Conservation (phyloP, 2,329 filamentous ascomycete genomes). For the Calonectria crousiana region DNA sequence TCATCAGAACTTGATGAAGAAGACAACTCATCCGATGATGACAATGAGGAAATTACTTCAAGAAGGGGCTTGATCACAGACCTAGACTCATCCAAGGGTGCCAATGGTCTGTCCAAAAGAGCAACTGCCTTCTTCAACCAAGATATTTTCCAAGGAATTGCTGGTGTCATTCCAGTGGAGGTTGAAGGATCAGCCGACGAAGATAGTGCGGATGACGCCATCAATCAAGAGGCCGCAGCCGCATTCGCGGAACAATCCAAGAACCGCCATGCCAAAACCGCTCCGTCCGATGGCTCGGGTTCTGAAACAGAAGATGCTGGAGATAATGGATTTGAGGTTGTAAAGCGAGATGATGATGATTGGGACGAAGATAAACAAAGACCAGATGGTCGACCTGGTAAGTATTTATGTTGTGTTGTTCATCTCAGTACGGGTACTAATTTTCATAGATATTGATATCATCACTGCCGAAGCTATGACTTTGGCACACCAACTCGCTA, state of each 20-base stretch:
- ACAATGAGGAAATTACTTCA: constrained; percentile 43
- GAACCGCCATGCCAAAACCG: constrained; percentile 40
- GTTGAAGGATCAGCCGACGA: constrained; percentile 38
- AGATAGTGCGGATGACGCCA: constrained; percentile 45
- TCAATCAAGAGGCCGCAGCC: constrained; percentile 49
- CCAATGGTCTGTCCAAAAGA: constrained; percentile 54
- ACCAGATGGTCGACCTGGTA: constrained; percentile 73
- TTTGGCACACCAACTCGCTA: constrained; percentile 90
- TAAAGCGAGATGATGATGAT: constrained; percentile 64
- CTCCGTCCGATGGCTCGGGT: constrained; percentile 39
- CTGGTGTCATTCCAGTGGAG: constrained; percentile 70
- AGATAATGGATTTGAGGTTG: constrained; percentile 69
- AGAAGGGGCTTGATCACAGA: constrained; percentile 50
- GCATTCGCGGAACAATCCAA: constrained; percentile 42
- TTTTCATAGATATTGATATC: constrained; percentile 83
- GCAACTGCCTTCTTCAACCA: constrained; percentile 93
- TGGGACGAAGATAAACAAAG: constrained; percentile 77
- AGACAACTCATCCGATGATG: constrained; percentile 53
- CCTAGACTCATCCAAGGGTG: constrained; percentile 47
- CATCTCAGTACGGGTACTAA: constrained; percentile 14
- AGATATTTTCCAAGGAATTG: constrained; percentile 90
- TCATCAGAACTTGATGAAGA: constrained; percentile 72
- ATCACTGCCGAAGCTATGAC: constrained; percentile 99
- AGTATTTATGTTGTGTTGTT: constrained; percentile 32
- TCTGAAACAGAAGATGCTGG: constrained; percentile 57